Conservation (phyloP, 768 basidiomycete species). For the Amanita polypyramis region DNA sequence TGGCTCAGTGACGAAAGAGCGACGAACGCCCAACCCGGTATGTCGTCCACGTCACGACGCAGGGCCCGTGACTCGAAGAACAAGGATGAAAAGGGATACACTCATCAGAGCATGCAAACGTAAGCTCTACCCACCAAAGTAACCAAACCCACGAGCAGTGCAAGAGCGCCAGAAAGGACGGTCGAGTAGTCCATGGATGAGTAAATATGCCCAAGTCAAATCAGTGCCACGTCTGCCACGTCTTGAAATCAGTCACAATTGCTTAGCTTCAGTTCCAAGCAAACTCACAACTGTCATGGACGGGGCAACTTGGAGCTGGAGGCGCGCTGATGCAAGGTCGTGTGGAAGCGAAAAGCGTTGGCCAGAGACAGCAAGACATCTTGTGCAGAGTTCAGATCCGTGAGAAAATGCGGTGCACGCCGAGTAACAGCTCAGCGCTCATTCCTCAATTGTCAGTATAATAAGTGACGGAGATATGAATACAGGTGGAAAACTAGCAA, state of each 20-base stretch:
- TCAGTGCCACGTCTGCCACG: not conserved
- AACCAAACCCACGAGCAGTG: constrained; percentile 20
- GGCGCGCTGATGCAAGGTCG: not conserved
- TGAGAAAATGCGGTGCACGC: constrained; percentile 11
- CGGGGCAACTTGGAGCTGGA: not conserved
- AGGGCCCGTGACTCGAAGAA: constrained; percentile 75
- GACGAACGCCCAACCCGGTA: constrained; percentile 34
- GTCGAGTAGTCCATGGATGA: constrained; percentile 10
- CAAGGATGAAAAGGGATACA: constrained; percentile 99
- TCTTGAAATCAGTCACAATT: not conserved
- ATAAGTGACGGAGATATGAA: not conserved
- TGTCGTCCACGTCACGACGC: constrained; percentile 64
- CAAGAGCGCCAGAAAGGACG: constrained; percentile 27
- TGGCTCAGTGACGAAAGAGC: constrained; percentile 20
- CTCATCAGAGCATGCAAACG: constrained; percentile 17
- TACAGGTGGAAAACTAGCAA: not conserved
- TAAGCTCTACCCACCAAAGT: constrained; percentile 24
- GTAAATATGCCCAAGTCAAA: not conserved
- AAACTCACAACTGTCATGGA: constrained; percentile 3
- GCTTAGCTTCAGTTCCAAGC: constrained; percentile 7
- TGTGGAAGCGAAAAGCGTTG: not conserved
- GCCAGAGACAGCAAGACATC: not conserved
- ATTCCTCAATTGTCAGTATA: constrained; percentile 2
- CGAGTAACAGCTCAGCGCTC: no score
- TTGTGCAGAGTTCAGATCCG: constrained; percentile 4